phyloP scores from a whole-genome alignment of 805 yeast species.

The Ogataea corticis region DNA sequence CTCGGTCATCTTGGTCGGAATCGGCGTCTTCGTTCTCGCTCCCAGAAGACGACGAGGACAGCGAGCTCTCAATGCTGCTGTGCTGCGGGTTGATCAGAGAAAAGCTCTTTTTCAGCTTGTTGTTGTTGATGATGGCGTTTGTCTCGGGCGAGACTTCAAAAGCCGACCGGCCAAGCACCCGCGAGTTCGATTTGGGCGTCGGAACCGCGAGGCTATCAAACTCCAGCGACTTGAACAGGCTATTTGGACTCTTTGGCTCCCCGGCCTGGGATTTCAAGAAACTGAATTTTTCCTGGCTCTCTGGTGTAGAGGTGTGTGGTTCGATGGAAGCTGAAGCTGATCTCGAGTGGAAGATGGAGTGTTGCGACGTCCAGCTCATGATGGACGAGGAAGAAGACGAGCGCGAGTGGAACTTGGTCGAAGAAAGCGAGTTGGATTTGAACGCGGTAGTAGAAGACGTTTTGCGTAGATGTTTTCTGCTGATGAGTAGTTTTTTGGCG shows the following conservation, averaged over 20 bases:
- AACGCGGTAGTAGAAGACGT: slow-evolving; percentile 18
- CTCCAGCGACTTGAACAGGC: slow-evolving; percentile 4
- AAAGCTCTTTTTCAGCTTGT: slow-evolving; percentile 25
- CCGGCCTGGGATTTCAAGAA: not conserved
- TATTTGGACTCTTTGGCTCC: slow-evolving; percentile 1
- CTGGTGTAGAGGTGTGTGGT: slow-evolving; percentile 13
- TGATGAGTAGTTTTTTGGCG: slow-evolving; percentile 10
- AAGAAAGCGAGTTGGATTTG: slow-evolving; percentile 21
- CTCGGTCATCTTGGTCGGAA: slow-evolving; percentile 16
- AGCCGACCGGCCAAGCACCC: not conserved
- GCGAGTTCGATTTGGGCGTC: slow-evolving; percentile 4
- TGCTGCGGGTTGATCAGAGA: slow-evolving; percentile 26
- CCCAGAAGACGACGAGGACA: slow-evolving; percentile 15
- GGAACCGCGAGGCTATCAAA: slow-evolving; percentile 9
- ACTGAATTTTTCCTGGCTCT: not conserved
- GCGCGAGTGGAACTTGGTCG: slow-evolving; percentile 23
- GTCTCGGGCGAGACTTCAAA: slow-evolving; percentile 24
- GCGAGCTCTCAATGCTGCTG: slow-evolving; percentile 18
- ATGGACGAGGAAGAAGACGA: slow-evolving; percentile 21
- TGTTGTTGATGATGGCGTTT: slow-evolving; percentile 19
- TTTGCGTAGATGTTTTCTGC: slow-evolving; percentile 12
- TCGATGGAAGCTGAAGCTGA: slow-evolving; percentile 15
- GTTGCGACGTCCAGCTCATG: not conserved
- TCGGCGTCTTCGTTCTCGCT: slow-evolving; percentile 20
- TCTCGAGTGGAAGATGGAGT: slow-evolving; percentile 17